Percentiles rank a stretch among this genome's conserved stretches.
phyloP scores from a whole-genome alignment of 2,329 filamentous ascomycete genomes.

The Calonectria leucothoes region DNA sequence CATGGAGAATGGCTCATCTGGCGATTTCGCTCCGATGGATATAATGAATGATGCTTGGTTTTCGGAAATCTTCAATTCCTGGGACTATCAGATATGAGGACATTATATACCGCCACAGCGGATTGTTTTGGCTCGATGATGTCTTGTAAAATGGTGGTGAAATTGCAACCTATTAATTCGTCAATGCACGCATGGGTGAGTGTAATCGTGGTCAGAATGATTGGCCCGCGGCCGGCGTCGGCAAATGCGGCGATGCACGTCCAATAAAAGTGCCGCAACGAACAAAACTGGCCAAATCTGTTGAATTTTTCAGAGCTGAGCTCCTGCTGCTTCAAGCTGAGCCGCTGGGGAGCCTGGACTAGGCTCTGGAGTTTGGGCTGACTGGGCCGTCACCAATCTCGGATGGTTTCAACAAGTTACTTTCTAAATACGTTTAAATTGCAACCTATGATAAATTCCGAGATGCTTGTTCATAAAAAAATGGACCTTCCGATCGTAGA shows the following conservation, averaged over 20 bases:
- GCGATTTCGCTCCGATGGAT: conserved; percentile 14
- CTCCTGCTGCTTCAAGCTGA: background rate
- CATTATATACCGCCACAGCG: background rate
- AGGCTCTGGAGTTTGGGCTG: no score
- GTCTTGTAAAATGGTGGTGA: background rate
- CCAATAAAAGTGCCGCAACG: background rate
- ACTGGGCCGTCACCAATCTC: no score
- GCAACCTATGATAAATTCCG: no score
- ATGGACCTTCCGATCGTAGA: no score
- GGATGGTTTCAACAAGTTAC: no score
- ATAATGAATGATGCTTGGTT: conserved; percentile 21
- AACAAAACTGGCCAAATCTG: background rate
- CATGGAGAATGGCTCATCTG: background rate
- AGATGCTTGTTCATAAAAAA: no score
- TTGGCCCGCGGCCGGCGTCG: background rate
- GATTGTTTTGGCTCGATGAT: background rate
- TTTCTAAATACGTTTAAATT: no score
- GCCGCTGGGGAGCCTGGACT: no score
- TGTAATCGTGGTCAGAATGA: background rate
- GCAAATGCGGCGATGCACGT: background rate
- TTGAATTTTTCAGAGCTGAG: background rate
- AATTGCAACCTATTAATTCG: background rate
- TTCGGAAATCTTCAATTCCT: conserved; percentile 16
- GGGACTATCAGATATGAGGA: conserved; percentile 17
- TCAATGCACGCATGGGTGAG: background rate